These are phyloP conservation scores for Logfia minima DNA, from an alignment of 129 eudicot genomes.

Conservation along the genomic window DNA sequence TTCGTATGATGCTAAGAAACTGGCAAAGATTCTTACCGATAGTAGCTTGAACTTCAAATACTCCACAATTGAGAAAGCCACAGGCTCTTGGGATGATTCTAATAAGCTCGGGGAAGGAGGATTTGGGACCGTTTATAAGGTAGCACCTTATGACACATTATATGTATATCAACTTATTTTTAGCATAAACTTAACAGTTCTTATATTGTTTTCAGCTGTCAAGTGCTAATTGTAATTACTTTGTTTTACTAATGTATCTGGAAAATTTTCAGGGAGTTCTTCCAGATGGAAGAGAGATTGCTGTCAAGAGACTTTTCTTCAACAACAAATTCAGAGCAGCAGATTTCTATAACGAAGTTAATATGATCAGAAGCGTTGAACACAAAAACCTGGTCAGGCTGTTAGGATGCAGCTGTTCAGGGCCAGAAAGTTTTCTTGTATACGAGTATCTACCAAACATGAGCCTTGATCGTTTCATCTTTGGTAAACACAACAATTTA, in stretches of 20 bases:
- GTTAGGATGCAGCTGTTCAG: constrained; percentile 81
- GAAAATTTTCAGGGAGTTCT: constrained; percentile 58
- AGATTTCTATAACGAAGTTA: constrained; percentile 83
- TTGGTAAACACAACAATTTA: constrained; percentile 40
- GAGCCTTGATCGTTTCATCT: constrained; percentile 81
- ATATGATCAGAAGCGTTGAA: constrained; percentile 67
- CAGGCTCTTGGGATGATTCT: constrained; percentile 58
- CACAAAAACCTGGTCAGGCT: constrained; percentile 75
- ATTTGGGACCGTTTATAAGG: constrained; percentile 85
- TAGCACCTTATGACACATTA: constrained; percentile 20
- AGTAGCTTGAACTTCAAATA: constrained; percentile 81
- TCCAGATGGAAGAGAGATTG: constrained; percentile 87
- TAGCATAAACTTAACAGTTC: background rate
- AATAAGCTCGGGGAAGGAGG: constrained; percentile 94
- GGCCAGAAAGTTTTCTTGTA: constrained; percentile 81
- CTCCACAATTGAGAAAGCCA: constrained; percentile 74
- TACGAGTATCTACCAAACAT: constrained; percentile 65
- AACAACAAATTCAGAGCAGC: constrained; percentile 87
- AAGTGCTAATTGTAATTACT: constrained; percentile 5
- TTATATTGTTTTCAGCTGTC: background rate
- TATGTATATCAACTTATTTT: background rate
- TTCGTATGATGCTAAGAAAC: constrained; percentile 50
- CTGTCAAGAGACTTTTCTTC: constrained; percentile 87
- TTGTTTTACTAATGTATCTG: constrained; percentile 5
- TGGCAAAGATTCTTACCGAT: constrained; percentile 57